These are phyloP conservation scores for Lobosporangium transversale DNA, from an alignment of 192 early-diverging fungal genomes.

Conservation along the genomic window DNA sequence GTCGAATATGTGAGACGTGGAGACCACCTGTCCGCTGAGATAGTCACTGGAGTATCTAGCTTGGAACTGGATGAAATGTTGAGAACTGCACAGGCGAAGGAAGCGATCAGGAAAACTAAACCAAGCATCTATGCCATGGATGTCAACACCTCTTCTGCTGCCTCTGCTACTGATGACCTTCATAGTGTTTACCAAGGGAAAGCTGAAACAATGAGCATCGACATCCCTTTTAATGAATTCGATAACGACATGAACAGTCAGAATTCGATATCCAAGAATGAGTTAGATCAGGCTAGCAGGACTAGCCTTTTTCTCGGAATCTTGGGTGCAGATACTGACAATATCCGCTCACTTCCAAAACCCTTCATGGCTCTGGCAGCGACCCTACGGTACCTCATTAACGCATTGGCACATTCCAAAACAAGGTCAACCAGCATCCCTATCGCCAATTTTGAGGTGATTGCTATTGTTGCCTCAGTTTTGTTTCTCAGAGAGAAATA, in stretches of 20 bases:
- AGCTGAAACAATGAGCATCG: slow-evolving; percentile 4
- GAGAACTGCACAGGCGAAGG: slow-evolving; percentile 6
- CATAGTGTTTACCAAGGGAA: not conserved
- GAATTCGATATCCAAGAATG: not conserved
- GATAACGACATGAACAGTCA: not conserved
- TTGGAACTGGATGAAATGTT: slow-evolving; percentile 32
- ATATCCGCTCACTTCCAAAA: slow-evolving; percentile 27
- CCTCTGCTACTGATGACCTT: not conserved
- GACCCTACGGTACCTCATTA: slow-evolving; percentile 57
- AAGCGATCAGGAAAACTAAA: not conserved
- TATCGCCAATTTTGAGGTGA: slow-evolving; percentile 57
- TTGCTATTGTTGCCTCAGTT: slow-evolving; percentile 57
- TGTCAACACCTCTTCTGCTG: not conserved
- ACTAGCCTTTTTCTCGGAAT: slow-evolving; percentile 42
- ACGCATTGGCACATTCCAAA: slow-evolving; percentile 43
- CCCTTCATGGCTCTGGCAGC: slow-evolving; percentile 39
- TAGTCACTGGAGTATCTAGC: slow-evolving; percentile 21
- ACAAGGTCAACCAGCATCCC: slow-evolving; percentile 31
- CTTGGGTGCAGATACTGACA: slow-evolving; percentile 29
- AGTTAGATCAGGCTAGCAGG: slow-evolving; percentile 20
- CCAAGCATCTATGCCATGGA: slow-evolving; percentile 22
- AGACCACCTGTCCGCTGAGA: slow-evolving; percentile 53
- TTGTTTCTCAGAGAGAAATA: slow-evolving; percentile 47
- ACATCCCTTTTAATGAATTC: slow-evolving; percentile 7
- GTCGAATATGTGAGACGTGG: slow-evolving; percentile 57